Evolutionary conservation across 164 flowering plant genomes (phyloP), one percentile per base, ranked within the genome.

Genomic region (Umbilicus rupestris): DNA sequence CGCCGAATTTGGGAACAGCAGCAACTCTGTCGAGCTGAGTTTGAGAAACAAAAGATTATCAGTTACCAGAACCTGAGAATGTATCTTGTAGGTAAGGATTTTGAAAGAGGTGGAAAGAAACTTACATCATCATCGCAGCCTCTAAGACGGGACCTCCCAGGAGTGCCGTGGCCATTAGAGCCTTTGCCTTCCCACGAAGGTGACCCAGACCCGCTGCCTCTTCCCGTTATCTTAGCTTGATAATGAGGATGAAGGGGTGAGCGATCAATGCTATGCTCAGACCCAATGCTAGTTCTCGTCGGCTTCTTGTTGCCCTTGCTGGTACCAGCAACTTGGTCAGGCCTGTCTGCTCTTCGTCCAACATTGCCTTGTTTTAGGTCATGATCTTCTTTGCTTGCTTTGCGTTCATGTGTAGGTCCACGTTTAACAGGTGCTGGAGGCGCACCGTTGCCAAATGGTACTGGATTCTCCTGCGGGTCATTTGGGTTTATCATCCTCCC

Each of bases 391-490:
- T 68, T 75, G 73, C 84, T 81, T 55, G 69, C 66, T 19, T 42
- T 64, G 22, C 31, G 75, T 15, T 76, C 81, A 58, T 22, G 74
- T 70, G 1, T 26, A 55, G 60, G 60, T 55, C 33, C 35, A 1
- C 19, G 31, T 28, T 26, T 71, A 69, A 57, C 74, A 75, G 66
- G 33, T n/a, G n/a, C 33, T 55, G 33, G 28, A 77, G 82, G 29
- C 65, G 72, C 63, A 74, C 74, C 31, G 74, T 29, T 75, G 10
- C 78, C 41, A 67, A 73, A 71, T 37, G 82, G 33, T 45, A 78
- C 85, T 0, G 85, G 83, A 73, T 85, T 84, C 45, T 85, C 88
- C 63, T 83, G 70, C 30, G 96, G 96, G 63, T 91, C 95, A 73
- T 89, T 86, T 39, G 95, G 95, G 68, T 89, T 89, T 17, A 80